Base-by-base conservation (phyloP, 2,329 filamentous ascomycete genomes). In the Triangularia verruculosa region DNA sequence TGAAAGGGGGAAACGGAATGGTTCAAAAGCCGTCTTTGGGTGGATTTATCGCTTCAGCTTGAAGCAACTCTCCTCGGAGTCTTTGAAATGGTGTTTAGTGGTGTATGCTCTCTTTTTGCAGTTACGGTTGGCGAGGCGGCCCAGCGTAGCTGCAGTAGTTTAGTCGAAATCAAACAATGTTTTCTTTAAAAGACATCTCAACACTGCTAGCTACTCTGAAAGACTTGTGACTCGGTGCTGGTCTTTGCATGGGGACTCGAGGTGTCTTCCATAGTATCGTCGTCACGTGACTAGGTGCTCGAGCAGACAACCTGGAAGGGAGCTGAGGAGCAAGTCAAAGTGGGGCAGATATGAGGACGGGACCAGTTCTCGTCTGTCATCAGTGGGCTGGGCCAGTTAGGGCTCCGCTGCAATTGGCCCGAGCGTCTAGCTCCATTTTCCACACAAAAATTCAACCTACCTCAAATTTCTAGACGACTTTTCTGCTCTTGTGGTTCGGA, bases 321-420 rank as follows among this genome's bases (percentile, higher is more conserved):
- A 5, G 39, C n/a, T 47, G 39, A 17, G 9, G n/a, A 11, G 20
- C 17, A 28, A 39, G 30, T 15, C 61, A 52, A 27, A 51, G 25
- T 15, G 15, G 11, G 24, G 34, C 17, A 12, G 4, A 13, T 2
- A 13, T 28, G 5, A 32, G 30, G 24, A 24, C 47, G 9, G 24
- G n/a, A 47, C 7, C 51, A 43, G 34, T 43, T 43, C 51, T 54
- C 43, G 51, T 24, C 17, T 22, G n/a, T n/a, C 11, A 30, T 47
- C 24, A 24, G 51, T 28, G 34, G 47, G 51, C 12, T 51, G 9
- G 6, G 39, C 56, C 57, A 61, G 62, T 71, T 70, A 71, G 70
- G 70, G 70, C 67, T 71, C 70, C 67, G 69, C 66, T 70, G 59
- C 64, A 27, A 65, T 66, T 69, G 67, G 67, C 28, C 64, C 64